Evolutionary conservation across 306 rosid genomes (phyloP), one percentile per base, ranked within the genome.

Genomic region (Cucumis melo): DNA sequence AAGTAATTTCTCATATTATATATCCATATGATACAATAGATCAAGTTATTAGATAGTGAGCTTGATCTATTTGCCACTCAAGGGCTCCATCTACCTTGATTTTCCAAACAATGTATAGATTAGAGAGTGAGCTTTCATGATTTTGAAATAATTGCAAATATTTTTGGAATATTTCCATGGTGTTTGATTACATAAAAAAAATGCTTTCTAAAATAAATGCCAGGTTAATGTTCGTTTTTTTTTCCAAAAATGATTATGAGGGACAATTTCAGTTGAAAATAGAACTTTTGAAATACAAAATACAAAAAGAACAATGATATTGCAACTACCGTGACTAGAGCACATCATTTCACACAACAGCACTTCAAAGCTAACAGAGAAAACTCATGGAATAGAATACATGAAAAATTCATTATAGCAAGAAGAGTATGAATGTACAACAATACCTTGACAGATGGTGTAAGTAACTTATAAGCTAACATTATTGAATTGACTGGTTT

Each of bases 401-500:
- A 64, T 64, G 24, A 16, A 64, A 64, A 64, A 36, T 36, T 16
- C 72, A 64, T 38, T 14, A 36, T 16, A 36, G 70, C 8, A 63
- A 3, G 50, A 36, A 8, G 20, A 10, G 73, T 65, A 65, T 0
- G 13, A 62, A 21, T 48, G 60, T 48, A 72, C 23, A 21, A 70
- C 57, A 23, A 48, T 7, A 90, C 98, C 90, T 92, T 92, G 3
- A 92, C 88, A 60, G 96, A 90, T 80, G 98, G 96, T 68, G 98
- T 87, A 46, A 92, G 98, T 79, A 92, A 86, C 87, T 80, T 87
- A 79, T 86, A 92, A 48, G 96, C 98, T 34, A 79, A 55, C 75
- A 82, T 74, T 80, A 91, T 84, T 61, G 97, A 89, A 76, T 91
- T 82, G 42, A 88, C 91, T 44, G 98, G 93, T 62, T 84, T 91